Evolutionary conservation across 169 alveolate genomes (phyloP), one percentile per base, ranked within the genome.

Genomic region (Cyclospora cayetanensis): DNA sequence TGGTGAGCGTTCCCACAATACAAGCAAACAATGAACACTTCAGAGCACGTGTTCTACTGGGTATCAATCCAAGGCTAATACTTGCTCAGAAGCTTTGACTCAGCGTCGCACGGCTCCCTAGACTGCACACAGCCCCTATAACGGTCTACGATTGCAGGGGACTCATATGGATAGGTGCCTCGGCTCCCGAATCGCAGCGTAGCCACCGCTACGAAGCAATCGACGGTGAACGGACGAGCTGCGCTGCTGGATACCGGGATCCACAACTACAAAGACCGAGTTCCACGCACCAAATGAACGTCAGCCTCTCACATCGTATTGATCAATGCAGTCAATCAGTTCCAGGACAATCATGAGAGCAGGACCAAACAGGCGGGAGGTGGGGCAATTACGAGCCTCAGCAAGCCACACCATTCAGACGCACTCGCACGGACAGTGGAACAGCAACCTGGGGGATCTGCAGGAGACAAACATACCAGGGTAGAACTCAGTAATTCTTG

Each of bases 341-440:
- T 43, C 39, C 41, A 20, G 86, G 3, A 42, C 63, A 43, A 42
- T 63, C 86, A 43, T 27, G 86, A 25, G 29, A 42, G 66, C 63
- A 76, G 41, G 12, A 50, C 42, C 41, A 39, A 37, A 76, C 12
- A 7, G 25, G 65, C 68, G 34, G 63, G 35, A 34, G 66, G 65
- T 76, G 86, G 86, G 86, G 86, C 43, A 76, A 41, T 43, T 42
- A 66, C 86, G 86, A 76, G 86, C 66, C 68, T 76, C 68, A 34
- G 43, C 86, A 76, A 76, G 86, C 86, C 86, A 76, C 86, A 46
- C 60, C 7, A 46, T 11, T 46, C n/a, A 15, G 60, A 46, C 15
- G 60, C 15, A 7, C 7, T 15, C 15, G n/a, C 60, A 7, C n/a
- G 7, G 60, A 46, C 60, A 46, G 15, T 46, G 7, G 7, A 15